phyloP scores from a whole-genome alignment of 2,329 filamentous ascomycete genomes.

The Rhynchosporium secalis region DNA sequence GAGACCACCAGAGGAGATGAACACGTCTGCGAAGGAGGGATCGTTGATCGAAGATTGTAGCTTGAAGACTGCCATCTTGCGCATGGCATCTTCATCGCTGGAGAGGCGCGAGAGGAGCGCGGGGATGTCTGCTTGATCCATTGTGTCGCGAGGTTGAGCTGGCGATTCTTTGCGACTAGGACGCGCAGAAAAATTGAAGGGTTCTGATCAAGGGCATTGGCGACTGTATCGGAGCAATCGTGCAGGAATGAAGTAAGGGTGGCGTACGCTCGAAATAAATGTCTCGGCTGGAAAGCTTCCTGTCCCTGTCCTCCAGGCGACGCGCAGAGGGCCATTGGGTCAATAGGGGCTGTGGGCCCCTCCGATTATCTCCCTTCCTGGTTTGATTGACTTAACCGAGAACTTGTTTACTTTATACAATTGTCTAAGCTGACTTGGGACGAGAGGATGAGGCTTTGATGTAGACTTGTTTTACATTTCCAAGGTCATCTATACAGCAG shows the following conservation, averaged over 20 bases:
- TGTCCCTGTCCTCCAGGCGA: no score
- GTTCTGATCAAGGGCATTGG: conserved; percentile 4
- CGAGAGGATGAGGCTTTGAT: background rate
- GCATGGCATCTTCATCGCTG: conserved; percentile 81
- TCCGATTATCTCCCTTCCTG: conserved; percentile 1
- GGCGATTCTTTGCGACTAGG: background rate
- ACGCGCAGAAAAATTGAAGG: background rate
- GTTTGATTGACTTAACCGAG: background rate
- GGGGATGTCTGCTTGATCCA: conserved; percentile 69
- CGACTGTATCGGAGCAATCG: background rate
- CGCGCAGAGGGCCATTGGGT: no score
- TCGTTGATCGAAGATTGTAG: conserved; percentile 94
- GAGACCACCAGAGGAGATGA: conserved; percentile 86
- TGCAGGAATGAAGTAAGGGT: background rate
- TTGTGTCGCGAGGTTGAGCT: conserved; percentile 16
- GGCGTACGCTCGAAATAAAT: background rate
- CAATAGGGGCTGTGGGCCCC: background rate
- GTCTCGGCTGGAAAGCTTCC: background rate
- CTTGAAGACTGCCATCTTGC: conserved; percentile 99
- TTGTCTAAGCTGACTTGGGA: background rate
- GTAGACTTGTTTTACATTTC: background rate
- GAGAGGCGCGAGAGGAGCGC: conserved; percentile 63
- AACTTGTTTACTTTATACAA: background rate
- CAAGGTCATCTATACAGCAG: no score
- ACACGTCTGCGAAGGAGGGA: conserved; percentile 93